Percentiles rank a stretch among this genome's conserved stretches.
These are phyloP conservation scores for Termitomyces sp. DNA, from an alignment of 768 basidiomycete genomes.

Conservation along the genomic window DNA sequence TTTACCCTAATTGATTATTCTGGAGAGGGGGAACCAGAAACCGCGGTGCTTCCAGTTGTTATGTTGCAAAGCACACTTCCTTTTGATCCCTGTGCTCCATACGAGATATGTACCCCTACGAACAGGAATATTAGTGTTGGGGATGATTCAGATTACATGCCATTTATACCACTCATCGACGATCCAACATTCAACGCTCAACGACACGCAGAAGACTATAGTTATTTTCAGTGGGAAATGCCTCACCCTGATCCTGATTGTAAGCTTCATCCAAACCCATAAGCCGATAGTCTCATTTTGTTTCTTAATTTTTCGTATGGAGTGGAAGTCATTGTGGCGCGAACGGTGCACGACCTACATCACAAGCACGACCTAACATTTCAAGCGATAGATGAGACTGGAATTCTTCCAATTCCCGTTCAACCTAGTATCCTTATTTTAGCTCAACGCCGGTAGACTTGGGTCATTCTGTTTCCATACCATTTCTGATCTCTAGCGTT, in stretches of 20 bases:
- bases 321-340: conserved; percentile 48
- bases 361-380: conserved; percentile 29
- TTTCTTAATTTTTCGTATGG: not conserved
- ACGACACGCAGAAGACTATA: conserved; percentile 36
- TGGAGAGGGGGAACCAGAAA: not conserved
- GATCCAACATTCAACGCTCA: conserved; percentile 45
- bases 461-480: not conserved
- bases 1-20: conserved; percentile 12
- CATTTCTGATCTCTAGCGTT: not conserved
- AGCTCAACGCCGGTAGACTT: conserved; percentile 12
- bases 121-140: conserved; percentile 42
- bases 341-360: conserved; percentile 41
- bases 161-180: conserved; percentile 60
- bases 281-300: not conserved
- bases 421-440: conserved; percentile 23
- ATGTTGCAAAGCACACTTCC: conserved; percentile 8
- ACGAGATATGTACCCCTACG: conserved; percentile 54
- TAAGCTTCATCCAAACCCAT: conserved; percentile 15
- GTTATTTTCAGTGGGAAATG: conserved; percentile 46
- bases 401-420: conserved; percentile 37
- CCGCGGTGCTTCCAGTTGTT: conserved; percentile 8
- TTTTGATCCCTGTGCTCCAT: conserved; percentile 27
- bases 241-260: conserved; percentile 27
- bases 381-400: conserved; percentile 42
- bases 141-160: conserved; percentile 53